Conservation (phyloP, 2,329 filamentous ascomycete genomes). For the Colletotrichum kahawae region DNA sequence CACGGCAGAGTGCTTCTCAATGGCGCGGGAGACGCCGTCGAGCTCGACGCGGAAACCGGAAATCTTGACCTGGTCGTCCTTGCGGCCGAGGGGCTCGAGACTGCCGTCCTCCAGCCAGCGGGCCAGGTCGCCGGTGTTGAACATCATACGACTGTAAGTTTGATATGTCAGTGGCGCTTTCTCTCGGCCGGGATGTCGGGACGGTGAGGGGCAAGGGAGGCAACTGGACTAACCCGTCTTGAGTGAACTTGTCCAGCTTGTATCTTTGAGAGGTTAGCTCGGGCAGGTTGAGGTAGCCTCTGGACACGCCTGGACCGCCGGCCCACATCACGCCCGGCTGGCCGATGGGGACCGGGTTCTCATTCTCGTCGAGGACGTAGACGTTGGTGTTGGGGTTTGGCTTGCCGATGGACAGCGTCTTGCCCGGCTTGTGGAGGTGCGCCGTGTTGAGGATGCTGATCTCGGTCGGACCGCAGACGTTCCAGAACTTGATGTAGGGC, state of each 20-base stretch:
- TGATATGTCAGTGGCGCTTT: background rate
- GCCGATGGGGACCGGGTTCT: constrained; percentile 50
- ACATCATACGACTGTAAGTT: constrained; percentile 51
- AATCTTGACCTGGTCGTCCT: constrained; percentile 68
- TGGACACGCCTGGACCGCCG: constrained; percentile 58
- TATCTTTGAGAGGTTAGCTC: constrained; percentile 55
- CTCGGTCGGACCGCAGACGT: constrained; percentile 65
- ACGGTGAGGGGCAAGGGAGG: background rate
- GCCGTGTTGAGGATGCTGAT: constrained; percentile 63
- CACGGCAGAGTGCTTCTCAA: constrained; percentile 50
- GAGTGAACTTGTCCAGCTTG: constrained; percentile 53
- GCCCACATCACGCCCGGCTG: constrained; percentile 61
- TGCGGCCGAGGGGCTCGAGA: constrained; percentile 59
- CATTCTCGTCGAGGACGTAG: constrained; percentile 54
- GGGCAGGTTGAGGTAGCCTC: constrained; percentile 60
- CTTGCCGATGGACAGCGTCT: constrained; percentile 55
- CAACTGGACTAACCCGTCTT: constrained; percentile 48
- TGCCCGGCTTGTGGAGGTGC: constrained; percentile 34
- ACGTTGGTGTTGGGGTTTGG: constrained; percentile 63
- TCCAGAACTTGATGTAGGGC: constrained; percentile 52
- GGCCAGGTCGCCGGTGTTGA: constrained; percentile 65
- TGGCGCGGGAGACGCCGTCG: constrained; percentile 58
- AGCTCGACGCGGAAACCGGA: constrained; percentile 64
- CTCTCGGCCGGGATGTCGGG: background rate
- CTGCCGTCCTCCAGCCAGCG: constrained; percentile 58